Base-by-base conservation (phyloP, 2,329 filamentous ascomycete genomes). In the Fusarium miscanthi region DNA sequence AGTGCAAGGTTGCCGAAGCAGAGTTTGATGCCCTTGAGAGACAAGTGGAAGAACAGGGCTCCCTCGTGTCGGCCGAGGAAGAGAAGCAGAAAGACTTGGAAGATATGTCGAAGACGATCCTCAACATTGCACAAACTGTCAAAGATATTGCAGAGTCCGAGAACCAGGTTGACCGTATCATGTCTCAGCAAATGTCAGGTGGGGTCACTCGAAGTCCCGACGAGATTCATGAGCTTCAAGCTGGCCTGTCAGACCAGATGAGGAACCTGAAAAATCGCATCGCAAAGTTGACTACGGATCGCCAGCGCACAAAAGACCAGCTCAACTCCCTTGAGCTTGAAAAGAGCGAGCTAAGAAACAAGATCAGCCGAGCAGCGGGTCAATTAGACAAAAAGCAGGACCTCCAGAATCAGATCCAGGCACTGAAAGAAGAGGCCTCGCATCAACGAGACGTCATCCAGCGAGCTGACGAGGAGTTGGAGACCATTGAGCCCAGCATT, bases 381-480 rank as follows among this genome's bases (percentile, higher is more conserved):
- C 91, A 95, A 76, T 85, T 98, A 31, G 94, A 97, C 79, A 94
- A 93, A 82, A 97, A 95, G 84, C 87, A 88, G 42, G 87, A 89
- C 46, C 85, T 97, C 27, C 85, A 90, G 69, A 84, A 85, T 43
- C 93, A 94, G 70, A 90, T 98, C 37, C 90, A 94, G 66, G 88
- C 92, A 62, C 87, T 93, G 73, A 94, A 91, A 77, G 88, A 88
- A 14, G 88, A 92, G 45, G 93, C 91, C 71, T 80, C 78, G 27
- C 88, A 92, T 72, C 92, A 95, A 78, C 90, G 92, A 52, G 90
- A 93, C 35, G 83, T 85, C 27, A 93, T 97, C 45, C 88, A 90
- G 66, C 84, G 87, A 61, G 89, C 91, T 3, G 94, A 98, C 74
- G 84, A 85, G 53, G 92, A 96, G 41, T 86, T 98, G 19, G 90